Evolutionary conservation across 257 asterid genomes (phyloP).

Genomic region (Solanum commersonii): DNA sequence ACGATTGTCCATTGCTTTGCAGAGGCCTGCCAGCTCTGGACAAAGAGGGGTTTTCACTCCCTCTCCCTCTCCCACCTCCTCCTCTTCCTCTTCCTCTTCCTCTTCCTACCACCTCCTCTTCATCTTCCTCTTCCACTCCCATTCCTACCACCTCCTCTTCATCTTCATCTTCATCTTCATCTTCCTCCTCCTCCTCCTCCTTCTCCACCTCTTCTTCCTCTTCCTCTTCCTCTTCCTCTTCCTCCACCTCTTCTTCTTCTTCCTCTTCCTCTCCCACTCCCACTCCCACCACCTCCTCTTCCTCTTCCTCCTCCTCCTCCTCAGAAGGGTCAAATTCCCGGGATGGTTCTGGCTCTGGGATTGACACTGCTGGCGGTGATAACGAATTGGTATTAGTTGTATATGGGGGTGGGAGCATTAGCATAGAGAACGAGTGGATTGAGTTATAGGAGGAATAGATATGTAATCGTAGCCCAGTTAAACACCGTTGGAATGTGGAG

Average conservation of each 20-base stretch:
- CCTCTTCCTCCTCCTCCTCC: not conserved
- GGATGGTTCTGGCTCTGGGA: not conserved
- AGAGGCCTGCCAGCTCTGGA: constrained; percentile 47
- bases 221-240: not conserved
- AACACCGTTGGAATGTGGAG: constrained; percentile 38
- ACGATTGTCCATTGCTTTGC: constrained; percentile 47
- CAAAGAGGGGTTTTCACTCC: not conserved
- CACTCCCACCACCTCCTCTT: not conserved
- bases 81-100: not conserved
- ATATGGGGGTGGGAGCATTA: constrained; percentile 12
- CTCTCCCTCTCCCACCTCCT: not conserved
- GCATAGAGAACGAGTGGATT: constrained; percentile 9
- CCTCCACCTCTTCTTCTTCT: no score
- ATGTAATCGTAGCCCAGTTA: constrained; percentile 43
- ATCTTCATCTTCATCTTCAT: not conserved
- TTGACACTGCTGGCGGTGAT: not conserved
- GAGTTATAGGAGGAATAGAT: constrained; percentile 34
- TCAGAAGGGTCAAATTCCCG: not conserved
- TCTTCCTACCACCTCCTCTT: no score
- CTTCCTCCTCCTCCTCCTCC: no score
- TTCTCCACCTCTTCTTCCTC: not conserved
- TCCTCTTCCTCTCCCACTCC: not conserved
- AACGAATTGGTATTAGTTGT: not conserved
- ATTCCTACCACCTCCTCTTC: not conserved
- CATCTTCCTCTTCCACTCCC: not conserved